These are phyloP conservation scores for Ceratopteris richardii DNA, from an alignment of 75 land plant genomes.

Conservation along the genomic window DNA sequence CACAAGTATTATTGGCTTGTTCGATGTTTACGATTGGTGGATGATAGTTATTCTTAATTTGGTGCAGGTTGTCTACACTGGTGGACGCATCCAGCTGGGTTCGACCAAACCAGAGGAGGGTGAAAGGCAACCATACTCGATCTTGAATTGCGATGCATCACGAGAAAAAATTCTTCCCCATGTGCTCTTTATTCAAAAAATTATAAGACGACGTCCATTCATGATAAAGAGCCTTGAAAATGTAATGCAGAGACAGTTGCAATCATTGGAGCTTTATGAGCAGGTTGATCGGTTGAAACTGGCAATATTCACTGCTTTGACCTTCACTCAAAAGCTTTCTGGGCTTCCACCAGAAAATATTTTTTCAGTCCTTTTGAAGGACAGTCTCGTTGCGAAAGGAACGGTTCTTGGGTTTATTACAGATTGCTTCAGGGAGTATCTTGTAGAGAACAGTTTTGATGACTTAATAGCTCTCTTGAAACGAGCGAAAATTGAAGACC, in stretches of 20 bases:
- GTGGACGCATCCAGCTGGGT: conserved; percentile 91
- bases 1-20: too few species aligned
- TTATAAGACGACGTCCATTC: conserved; percentile 74
- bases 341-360: conserved; percentile 90
- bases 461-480: conserved; percentile 78
- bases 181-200: conserved; percentile 88
- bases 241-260: conserved; percentile 86
- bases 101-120: conserved; percentile 93
- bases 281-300: conserved; percentile 85
- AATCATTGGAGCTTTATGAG: conserved; percentile 89
- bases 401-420: conserved; percentile 79
- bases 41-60: too few species aligned
- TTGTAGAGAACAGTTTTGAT: conserved; percentile 83
- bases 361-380: conserved; percentile 83
- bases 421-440: conserved; percentile 79
- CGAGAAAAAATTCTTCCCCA: conserved; percentile 77
- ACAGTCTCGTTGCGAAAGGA: conserved; percentile 88
- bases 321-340: conserved; percentile 92
- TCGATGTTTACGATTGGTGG: too few species aligned
- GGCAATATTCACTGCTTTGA: conserved; percentile 87
- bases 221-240: conserved; percentile 95
- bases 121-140: conserved; percentile 71
- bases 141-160: conserved; percentile 75
- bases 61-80: conserved; percentile 78
- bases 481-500: conserved; percentile 90